Conservation (phyloP, 2,329 filamentous ascomycete species). For the Chaetomiaceae sp. region DNA sequence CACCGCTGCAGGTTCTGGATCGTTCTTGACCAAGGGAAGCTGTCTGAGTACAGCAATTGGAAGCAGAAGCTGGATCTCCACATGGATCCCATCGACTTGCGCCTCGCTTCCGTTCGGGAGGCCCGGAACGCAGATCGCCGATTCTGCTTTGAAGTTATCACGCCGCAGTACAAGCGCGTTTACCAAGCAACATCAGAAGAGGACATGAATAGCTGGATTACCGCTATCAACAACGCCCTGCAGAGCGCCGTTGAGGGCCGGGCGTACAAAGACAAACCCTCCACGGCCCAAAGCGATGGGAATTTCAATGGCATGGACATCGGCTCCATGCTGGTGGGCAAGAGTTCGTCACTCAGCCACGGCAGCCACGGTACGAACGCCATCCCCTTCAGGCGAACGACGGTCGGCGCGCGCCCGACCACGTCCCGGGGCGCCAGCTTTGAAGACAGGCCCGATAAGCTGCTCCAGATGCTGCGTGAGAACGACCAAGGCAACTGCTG, state of each 20-base stretch:
- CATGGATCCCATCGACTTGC: slow-evolving; percentile 95
- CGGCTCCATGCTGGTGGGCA: slow-evolving; percentile 86
- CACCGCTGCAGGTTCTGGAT: slow-evolving; percentile 76
- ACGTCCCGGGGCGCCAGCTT: slow-evolving; percentile 65
- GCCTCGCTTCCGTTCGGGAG: slow-evolving; percentile 94
- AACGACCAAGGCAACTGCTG: slow-evolving; percentile 87
- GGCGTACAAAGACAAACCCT: slow-evolving; percentile 50
- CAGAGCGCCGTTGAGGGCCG: slow-evolving; percentile 91
- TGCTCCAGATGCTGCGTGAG: slow-evolving; percentile 81
- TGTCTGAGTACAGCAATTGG: slow-evolving; percentile 99
- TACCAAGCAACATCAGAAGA: slow-evolving; percentile 98
- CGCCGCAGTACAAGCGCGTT: slow-evolving; percentile 88
- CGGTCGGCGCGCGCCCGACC: slow-evolving; percentile 78
- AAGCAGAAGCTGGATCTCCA: slow-evolving; percentile 95
- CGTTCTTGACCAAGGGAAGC: slow-evolving; percentile 89
- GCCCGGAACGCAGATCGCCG: slow-evolving; percentile 88
- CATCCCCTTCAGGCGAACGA: slow-evolving; percentile 75
- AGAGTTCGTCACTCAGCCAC: slow-evolving; percentile 65
- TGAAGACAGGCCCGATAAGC: slow-evolving; percentile 77
- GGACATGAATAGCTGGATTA: slow-evolving; percentile 96
- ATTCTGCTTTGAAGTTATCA: slow-evolving; percentile 98
- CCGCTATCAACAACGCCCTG: slow-evolving; percentile 91
- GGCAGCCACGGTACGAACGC: slow-evolving; percentile 36
- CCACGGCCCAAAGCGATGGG: slow-evolving; percentile 40
- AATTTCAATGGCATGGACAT: slow-evolving; percentile 72